A percentile compares a stretch with the other conserved stretches of the same genome.
These are phyloP conservation scores for Termitomyces sp. DNA, from an alignment of 768 basidiomycete species.

Conservation along the genomic window DNA sequence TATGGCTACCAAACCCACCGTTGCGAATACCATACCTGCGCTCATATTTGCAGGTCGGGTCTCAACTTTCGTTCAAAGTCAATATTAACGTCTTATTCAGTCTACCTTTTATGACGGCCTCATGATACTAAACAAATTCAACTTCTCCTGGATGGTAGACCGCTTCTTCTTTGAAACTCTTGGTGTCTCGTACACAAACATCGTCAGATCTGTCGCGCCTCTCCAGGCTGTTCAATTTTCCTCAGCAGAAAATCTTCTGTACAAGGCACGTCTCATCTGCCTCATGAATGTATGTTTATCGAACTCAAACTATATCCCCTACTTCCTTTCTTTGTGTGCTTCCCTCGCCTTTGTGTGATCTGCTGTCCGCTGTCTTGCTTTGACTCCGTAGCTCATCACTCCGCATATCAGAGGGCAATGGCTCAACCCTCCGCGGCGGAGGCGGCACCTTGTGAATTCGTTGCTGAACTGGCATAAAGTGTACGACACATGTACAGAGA, in stretches of 20 bases:
- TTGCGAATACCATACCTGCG: slow-evolving; percentile 52
- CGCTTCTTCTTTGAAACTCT: slow-evolving; percentile 61
- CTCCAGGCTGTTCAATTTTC: slow-evolving; percentile 35
- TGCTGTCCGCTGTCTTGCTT: slow-evolving; percentile 3
- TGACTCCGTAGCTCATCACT: slow-evolving; percentile 42
- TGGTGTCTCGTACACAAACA: slow-evolving; percentile 45
- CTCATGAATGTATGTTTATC: background rate
- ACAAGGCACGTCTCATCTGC: slow-evolving; percentile 29
- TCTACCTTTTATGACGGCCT: slow-evolving; percentile 54
- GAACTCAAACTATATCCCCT: background rate
- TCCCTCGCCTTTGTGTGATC: background rate
- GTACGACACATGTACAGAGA: slow-evolving; percentile 40
- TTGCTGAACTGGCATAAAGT: slow-evolving; percentile 62
- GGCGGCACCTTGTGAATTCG: slow-evolving; percentile 60
- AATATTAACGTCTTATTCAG: slow-evolving; percentile 25
- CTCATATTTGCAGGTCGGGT: slow-evolving; percentile 53
- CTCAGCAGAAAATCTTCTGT: slow-evolving; percentile 36
- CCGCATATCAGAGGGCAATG: slow-evolving; percentile 57
- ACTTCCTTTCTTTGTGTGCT: background rate
- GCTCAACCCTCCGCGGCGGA: slow-evolving; percentile 63
- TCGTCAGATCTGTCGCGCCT: slow-evolving; percentile 31
- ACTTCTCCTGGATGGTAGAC: slow-evolving; percentile 51
- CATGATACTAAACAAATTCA: slow-evolving; percentile 45
- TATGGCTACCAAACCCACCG: slow-evolving; percentile 38
- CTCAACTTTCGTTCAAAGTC: background rate